phyloP scores from a whole-genome alignment of 2,329 filamentous ascomycete genomes.

The Drechslerella coelobrocha region DNA sequence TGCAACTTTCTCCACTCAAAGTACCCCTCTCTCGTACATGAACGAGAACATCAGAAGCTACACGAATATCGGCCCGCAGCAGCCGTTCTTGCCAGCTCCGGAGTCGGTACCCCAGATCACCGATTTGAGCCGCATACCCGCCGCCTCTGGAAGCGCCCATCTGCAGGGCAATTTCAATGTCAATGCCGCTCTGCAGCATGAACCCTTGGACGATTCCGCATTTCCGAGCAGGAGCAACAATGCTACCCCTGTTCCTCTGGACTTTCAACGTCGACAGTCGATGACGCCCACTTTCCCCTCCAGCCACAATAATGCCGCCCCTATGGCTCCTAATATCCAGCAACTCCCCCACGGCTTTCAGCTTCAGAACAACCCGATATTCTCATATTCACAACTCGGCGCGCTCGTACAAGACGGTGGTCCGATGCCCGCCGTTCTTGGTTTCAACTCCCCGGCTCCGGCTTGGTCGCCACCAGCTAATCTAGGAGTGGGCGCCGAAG shows the following conservation, averaged over 20 bases:
- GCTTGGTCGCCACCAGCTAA: conserved; percentile 35
- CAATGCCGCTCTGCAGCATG: conserved; percentile 35
- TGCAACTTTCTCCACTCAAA: conserved; percentile 5
- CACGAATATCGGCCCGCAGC: conserved; percentile 10
- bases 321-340: conserved; percentile 17
- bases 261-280: conserved; percentile 38
- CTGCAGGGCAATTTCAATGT: conserved; percentile 27
- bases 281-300: conserved; percentile 40
- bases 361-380: conserved; percentile 16
- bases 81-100: conserved; percentile 20
- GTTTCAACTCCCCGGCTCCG: conserved; percentile 43
- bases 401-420: conserved; percentile 49
- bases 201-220: conserved; percentile 32
- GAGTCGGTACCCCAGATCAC: conserved; percentile 39
- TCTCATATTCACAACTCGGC: conserved; percentile 42
- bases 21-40: background rate
- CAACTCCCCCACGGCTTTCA: conserved; percentile 25
- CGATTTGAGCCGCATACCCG: conserved; percentile 46
- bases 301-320: conserved; percentile 23
- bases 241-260: conserved; percentile 39
- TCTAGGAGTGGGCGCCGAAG: conserved; percentile 18
- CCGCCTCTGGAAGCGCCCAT: conserved; percentile 37
- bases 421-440: conserved; percentile 43
- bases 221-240: conserved; percentile 48
- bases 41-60: conserved; percentile 16